Evolutionary conservation across 108 stramenopile species (phyloP), one percentile per base, ranked within the genome.

Genomic region (Poteriospumella lacustris): DNA sequence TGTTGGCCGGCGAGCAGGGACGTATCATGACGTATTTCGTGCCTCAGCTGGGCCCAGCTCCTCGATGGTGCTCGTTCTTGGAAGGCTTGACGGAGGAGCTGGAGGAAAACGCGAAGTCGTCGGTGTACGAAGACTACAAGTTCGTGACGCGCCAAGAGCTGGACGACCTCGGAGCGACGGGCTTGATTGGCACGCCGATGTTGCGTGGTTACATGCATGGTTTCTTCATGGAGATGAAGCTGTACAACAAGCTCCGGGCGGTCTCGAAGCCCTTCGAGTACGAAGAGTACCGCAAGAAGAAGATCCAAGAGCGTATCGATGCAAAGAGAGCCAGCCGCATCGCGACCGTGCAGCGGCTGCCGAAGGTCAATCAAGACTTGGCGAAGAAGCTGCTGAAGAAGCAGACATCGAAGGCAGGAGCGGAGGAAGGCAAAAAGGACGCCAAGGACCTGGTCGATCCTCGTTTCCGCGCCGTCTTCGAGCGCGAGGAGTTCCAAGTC

Each of bases 171-270:
- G 96, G 96, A 41, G 91, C 93, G 41, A 81, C 89, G 39, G 92
- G 94, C 79, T 82, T 99, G 38, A 89, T 99, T 60, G 97, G 98
- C 26, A 96, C 96, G 2, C 95, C 96, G 0, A 78, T 97, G 68
- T 79, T 99, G 36, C 85, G 92, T 31, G 95, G 94, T 24, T 97
- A 99, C 85, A 97, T 97, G 96, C 98, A 99, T 80, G 98, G 98
- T 43, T 99, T 93, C 87, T 99, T 97, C 83, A 97, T 99, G 79
- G 96, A 97, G 78, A 89, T 88, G 43, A 88, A 90, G 39, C 89
- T 99, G 0, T 96, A 97, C 88, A 92, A 92, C 64, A 89, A 90
- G 44, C 86, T 94, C 56, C 81, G 90, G 39, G 93, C 96, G 39
- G 95, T 97, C 26, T 91, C 93, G 42, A 92, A 95, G 79, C 97